These are phyloP conservation scores for Claviceps spartinae DNA, from an alignment of 2,329 filamentous ascomycete genomes.

Conservation along the genomic window DNA sequence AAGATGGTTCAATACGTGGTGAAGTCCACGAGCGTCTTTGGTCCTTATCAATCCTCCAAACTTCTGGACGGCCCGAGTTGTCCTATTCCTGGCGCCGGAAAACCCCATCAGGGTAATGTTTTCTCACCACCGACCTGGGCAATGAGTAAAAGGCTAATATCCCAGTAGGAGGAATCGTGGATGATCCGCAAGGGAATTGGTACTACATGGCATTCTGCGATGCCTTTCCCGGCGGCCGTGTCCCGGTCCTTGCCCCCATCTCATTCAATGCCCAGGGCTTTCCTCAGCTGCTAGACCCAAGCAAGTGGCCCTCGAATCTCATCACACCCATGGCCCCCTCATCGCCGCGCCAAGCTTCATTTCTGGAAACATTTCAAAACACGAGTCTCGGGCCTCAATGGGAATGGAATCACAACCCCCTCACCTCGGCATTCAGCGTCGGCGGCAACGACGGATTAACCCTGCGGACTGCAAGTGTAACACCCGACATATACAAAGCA, in stretches of 20 bases:
- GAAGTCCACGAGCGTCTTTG: neutral
- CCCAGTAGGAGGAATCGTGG: neutral
- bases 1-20: neutral
- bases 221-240: neutral
- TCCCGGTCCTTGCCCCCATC: neutral
- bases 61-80: neutral
- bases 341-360: neutral
- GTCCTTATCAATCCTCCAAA: neutral
- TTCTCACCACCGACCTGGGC: neutral
- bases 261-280: neutral
- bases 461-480: neutral
- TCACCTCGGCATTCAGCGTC: neutral
- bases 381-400: neutral
- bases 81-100: neutral
- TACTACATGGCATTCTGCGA: neutral
- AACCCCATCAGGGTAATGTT: neutral
- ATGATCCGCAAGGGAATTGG: neutral
- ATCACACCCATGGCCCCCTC: neutral
- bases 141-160: neutral
- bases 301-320: neutral
- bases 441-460: neutral
- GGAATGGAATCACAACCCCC: slow-evolving; percentile 1
- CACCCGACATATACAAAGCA: neutral
- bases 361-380: neutral
- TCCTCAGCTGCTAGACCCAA: neutral